Percentiles rank a stretch among this genome's conserved stretches.
These are phyloP conservation scores for Carnegiea gigantea DNA, from an alignment of 179 eudicot genomes.

Conservation along the genomic window DNA sequence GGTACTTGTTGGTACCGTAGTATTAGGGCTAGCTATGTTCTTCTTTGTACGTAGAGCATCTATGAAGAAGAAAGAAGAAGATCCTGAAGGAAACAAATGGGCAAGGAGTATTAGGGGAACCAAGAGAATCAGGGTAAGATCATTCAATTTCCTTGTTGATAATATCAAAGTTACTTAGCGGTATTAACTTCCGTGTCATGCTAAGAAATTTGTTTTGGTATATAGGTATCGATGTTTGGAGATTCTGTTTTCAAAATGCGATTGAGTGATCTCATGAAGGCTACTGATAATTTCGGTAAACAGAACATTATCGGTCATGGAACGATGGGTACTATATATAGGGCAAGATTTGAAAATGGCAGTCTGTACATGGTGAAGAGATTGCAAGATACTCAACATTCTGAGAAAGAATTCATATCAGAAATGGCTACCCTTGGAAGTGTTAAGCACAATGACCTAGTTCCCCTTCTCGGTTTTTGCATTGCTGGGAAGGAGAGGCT, in stretches of 20 bases:
- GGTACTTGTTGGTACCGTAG: conserved; percentile 28
- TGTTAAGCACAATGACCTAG: conserved; percentile 61
- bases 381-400: conserved; percentile 60
- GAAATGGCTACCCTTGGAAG: conserved; percentile 77
- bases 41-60: conserved; percentile 44
- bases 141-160: neutral
- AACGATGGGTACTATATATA: conserved; percentile 68
- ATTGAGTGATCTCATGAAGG: conserved; percentile 81
- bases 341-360: conserved; percentile 69
- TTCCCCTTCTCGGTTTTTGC: conserved; percentile 74
- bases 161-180: neutral
- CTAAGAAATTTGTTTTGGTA: conserved; percentile 7
- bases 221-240: conserved; percentile 64
- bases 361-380: conserved; percentile 66
- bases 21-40: conserved; percentile 32
- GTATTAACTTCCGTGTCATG: neutral
- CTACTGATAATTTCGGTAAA: conserved; percentile 68
- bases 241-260: conserved; percentile 63
- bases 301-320: conserved; percentile 60
- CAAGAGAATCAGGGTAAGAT: conserved; percentile 59
- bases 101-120: conserved; percentile 79
- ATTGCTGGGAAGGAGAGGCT: conserved; percentile 71
- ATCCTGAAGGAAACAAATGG: conserved; percentile 83
- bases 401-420: conserved; percentile 63
- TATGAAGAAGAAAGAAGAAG: conserved; percentile 67